phyloP scores from a whole-genome alignment of 169 alveolate species.

The Theileria sp. region DNA sequence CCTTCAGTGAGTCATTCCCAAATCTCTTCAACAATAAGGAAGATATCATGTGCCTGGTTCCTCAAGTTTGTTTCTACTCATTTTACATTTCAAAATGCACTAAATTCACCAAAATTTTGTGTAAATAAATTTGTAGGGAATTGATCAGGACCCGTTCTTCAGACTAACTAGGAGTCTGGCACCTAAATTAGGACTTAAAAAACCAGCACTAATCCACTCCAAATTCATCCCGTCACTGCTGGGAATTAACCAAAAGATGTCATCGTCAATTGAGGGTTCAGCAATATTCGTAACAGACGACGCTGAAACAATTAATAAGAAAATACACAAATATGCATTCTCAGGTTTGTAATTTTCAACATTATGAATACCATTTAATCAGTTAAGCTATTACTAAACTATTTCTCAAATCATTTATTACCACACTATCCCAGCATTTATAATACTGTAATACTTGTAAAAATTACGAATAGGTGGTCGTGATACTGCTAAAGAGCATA shows the following conservation, averaged over 20 bases:
- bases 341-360: conserved; percentile 74
- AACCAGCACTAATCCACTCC: conserved; percentile 92
- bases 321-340: conserved; percentile 94
- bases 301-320: conserved; percentile 88
- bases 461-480: conserved; percentile 82
- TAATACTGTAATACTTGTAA: too few relatives aligned
- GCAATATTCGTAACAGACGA: conserved; percentile 94
- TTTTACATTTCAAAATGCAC: not conserved
- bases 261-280: conserved; percentile 77
- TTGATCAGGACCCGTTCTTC: conserved; percentile 99
- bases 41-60: conserved; percentile 90
- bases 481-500: conserved; percentile 90
- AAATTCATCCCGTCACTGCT: conserved; percentile 97
- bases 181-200: conserved; percentile 88
- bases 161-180: conserved; percentile 97
- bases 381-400: not conserved
- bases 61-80: conserved; percentile 68
- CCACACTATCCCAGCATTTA: too few relatives aligned
- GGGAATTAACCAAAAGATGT: conserved; percentile 75
- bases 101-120: not conserved
- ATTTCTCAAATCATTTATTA: too few relatives aligned
- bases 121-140: conserved; percentile 79
- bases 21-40: conserved; percentile 80
- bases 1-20: conserved; percentile 93
- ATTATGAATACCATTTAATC: not conserved